Evolutionary conservation across 83 land plant species (phyloP).

Genomic region (Thuja plicata): DNA sequence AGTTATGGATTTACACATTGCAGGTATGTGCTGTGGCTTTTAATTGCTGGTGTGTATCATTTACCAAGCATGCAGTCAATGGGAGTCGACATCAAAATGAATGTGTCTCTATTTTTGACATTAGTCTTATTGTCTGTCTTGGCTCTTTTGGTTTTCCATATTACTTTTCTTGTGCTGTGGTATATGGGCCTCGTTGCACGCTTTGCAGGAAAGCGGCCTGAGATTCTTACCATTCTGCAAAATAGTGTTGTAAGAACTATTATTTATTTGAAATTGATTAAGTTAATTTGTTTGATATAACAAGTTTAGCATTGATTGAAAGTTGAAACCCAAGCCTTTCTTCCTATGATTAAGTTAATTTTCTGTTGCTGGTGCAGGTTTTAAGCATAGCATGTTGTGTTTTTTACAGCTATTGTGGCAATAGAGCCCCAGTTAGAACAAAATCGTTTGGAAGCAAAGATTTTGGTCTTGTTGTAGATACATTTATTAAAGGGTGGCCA

Average conservation of each 20-base stretch:
- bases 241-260: slow-evolving; percentile 78
- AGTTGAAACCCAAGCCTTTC: not conserved
- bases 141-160: slow-evolving; percentile 83
- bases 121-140: slow-evolving; percentile 79
- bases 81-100: slow-evolving; percentile 98
- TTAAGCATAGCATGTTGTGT: slow-evolving; percentile 95
- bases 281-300: slow-evolving; percentile 2
- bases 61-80: slow-evolving; percentile 97
- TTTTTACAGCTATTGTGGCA: slow-evolving; percentile 97
- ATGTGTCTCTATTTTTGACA: slow-evolving; percentile 84
- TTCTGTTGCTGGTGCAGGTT: slow-evolving; percentile 54
- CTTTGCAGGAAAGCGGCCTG: slow-evolving; percentile 86
- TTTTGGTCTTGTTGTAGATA: slow-evolving; percentile 45
- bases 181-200: slow-evolving; percentile 89
- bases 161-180: slow-evolving; percentile 89
- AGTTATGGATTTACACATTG: not conserved
- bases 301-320: not conserved
- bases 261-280: not conserved
- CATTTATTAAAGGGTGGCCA: slow-evolving; percentile 59
- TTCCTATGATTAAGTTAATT: not conserved
- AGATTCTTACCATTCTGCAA: slow-evolving; percentile 77
- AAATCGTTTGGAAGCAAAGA: slow-evolving; percentile 54
- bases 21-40: slow-evolving; percentile 96
- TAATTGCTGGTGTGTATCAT: slow-evolving; percentile 90
- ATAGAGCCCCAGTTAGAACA: slow-evolving; percentile 63